Base-by-base conservation (phyloP, 2,329 filamentous ascomycete genomes). In the Rachicladosporium sp. region DNA sequence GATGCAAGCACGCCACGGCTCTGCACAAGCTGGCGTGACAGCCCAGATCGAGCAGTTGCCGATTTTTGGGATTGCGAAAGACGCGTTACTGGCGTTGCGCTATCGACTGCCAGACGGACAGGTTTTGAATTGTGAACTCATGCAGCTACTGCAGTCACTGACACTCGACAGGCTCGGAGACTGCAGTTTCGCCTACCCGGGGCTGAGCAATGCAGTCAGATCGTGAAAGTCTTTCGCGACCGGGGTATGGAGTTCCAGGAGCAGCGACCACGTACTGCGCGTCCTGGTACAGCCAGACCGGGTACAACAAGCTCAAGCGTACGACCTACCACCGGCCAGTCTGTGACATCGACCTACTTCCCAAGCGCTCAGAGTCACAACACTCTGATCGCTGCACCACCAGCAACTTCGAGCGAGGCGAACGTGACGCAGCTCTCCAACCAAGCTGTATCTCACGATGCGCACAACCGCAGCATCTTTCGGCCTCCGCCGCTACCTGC, bases 61-160 rank as follows among this genome's bases (percentile, higher is more conserved):
- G 4, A 60, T 68, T n/a, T 64, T 61, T 33, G 65, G 58, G 27
- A 59, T 68, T 27, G 54, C 58, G 7, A 61, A 60, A 35, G 55
- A 54, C 12, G 52, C 59, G 4, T 43, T 60, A 3, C 46, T 69
- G 3, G 66, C 64, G 8, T 47, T 69, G 10, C 53, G 63, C 38
- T 67, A 63, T 48, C 52, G 51, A 32, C 37, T 60, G 10, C 47
- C 55, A n/a, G 51, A 59, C 37, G 49, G 54, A 31, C 57, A 56
- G 55, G 64, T 66, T n/a, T n/a, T n/a, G n/a, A n/a, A n/a, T n/a
- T n/a, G n/a, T n/a, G n/a, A n/a, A n/a, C n/a, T n/a, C n/a, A n/a
- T n/a, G n/a, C n/a, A n/a, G n/a, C n/a, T n/a, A n/a, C n/a, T n/a
- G n/a, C n/a, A n/a, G n/a, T n/a, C n/a, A 21, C 34, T 11, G 23